These are phyloP conservation scores for Metschnikowia drakensbergensis DNA, from an alignment of 805 yeast species.

Conservation along the genomic window DNA sequence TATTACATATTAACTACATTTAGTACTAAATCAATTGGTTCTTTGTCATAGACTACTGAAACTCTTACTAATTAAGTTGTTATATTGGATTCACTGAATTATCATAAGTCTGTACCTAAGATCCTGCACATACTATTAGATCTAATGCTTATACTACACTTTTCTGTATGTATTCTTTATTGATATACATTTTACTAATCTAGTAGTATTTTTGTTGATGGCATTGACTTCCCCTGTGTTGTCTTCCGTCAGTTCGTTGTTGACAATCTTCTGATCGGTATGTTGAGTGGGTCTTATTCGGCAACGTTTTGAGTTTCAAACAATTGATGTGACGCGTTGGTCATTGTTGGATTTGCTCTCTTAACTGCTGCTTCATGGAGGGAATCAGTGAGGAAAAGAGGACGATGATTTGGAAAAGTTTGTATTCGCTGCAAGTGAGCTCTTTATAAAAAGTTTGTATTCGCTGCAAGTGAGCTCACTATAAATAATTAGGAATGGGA, in stretches of 20 bases:
- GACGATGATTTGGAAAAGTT: conserved; percentile 43
- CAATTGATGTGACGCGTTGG: conserved; percentile 60
- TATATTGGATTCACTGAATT: too few relatives aligned
- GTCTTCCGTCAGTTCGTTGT: conserved; percentile 59
- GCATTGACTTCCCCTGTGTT: conserved; percentile 83
- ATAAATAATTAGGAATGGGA: conserved; percentile 6
- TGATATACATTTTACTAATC: too few relatives aligned
- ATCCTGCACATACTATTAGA: too few relatives aligned
- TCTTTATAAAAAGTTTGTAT: too few relatives aligned
- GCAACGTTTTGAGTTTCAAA: conserved; percentile 47
- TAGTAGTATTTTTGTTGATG: conserved; percentile 73
- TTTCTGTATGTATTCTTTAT: too few relatives aligned
- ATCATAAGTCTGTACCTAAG: too few relatives aligned
- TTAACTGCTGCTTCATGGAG: conserved; percentile 64
- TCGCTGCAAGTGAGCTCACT: conserved; percentile 2
- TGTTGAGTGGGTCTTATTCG: conserved; percentile 72
- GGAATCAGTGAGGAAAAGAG: conserved; percentile 52
- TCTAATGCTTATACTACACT: too few relatives aligned
- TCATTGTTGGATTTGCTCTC: conserved; percentile 64
- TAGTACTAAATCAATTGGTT: too few relatives aligned
- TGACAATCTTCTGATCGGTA: conserved; percentile 75
- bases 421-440: conserved; percentile 39
- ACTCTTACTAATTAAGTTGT: too few relatives aligned
- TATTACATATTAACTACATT: too few relatives aligned
- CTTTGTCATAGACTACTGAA: too few relatives aligned